Percentiles rank a stretch among this genome's conserved stretches.
Conservation (phyloP, 352 stramenopile genomes). For the Pythium grandisporangium region DNA sequence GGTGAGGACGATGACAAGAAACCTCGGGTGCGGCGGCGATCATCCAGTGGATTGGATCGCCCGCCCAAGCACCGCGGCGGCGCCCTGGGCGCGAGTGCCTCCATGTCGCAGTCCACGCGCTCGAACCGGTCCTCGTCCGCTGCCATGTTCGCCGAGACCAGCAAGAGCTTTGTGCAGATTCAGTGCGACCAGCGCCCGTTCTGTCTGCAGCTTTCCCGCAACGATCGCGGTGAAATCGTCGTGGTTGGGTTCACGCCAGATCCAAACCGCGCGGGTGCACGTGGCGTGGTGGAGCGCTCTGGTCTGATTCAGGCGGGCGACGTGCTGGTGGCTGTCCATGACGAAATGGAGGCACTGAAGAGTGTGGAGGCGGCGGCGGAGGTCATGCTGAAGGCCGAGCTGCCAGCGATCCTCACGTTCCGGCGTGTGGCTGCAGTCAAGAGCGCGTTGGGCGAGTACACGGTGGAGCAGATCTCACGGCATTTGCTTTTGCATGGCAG, state of each 20-base stretch:
- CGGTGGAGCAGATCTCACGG: conserved; percentile 31
- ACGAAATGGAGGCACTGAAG: conserved; percentile 25
- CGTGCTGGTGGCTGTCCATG: conserved; percentile 53
- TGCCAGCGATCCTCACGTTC: conserved; percentile 50
- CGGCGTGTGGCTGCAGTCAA: conserved; percentile 30
- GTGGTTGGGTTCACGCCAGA: conserved; percentile 33
- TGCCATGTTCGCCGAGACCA: background rate
- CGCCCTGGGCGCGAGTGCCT: background rate
- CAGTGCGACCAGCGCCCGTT: conserved; percentile 35
- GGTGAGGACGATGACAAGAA: background rate
- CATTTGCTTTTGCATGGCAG: conserved; percentile 38
- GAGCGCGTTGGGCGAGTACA: conserved; percentile 50
- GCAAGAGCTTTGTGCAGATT: conserved; percentile 30
- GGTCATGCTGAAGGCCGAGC: conserved; percentile 19
- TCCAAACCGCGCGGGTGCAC: conserved; percentile 4
- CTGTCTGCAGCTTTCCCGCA: conserved; percentile 31
- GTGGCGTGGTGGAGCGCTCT: conserved; percentile 28
- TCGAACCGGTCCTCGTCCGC: background rate
- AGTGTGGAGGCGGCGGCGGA: conserved; percentile 33
- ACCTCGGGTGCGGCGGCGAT: background rate
- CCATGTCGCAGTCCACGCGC: background rate
- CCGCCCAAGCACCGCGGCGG: background rate
- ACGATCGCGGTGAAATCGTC: conserved; percentile 24
- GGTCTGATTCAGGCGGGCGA: conserved; percentile 37
- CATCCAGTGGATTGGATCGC: conserved; percentile 1